Base-by-base conservation (phyloP, 1,284 basidiomycete genomes). In the Kwoniella shivajii region DNA sequence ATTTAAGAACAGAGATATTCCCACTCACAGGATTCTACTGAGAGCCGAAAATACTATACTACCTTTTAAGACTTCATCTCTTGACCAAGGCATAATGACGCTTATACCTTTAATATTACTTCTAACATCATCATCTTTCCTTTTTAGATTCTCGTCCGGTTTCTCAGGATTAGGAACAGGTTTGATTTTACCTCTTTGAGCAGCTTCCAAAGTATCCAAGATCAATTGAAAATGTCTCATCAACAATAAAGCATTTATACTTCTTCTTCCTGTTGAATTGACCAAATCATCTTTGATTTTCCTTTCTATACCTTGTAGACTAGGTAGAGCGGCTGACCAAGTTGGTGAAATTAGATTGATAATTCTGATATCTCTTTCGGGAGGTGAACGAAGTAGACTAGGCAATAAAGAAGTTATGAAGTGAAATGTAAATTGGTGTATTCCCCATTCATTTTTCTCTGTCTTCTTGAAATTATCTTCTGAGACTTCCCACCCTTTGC, bases 341-440 rank as follows among this genome's bases (percentile, higher is more conserved):
- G 89, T 89, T 0, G 89, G 89, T 59, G 92, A 91, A 68, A 92
- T 82, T 39, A 92, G 82, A 57, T 85, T 85, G 67, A 93, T 79
- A 60, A 93, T 83, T 18, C 90, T 85, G 49, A 94, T 90, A 64
- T 91, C 89, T 41, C 90, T 83, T 71, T 92, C 90, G 6, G 83
- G 80, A 0, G 90, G 90, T 2, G 88, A 87, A 30, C 88, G 85
- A 14, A 93, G 83, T 2, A 93, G 79, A 29, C 83, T 81, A 2
- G 90, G 90, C 0, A 93, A 82, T 0, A 93, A 81, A 4, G 90
- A 80, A 0, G 90, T 92, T 7, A 84, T 81, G 16, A 92, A 81
- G 47, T 92, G 80, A 77, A 91, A 93, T 13, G 75, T 71, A 43
- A 69, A 68, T 68, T 78, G 66, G 22, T 69, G 61, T 3, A 62